Conservation (phyloP, 2,329 filamentous ascomycete species). For the Periconia sp. region DNA sequence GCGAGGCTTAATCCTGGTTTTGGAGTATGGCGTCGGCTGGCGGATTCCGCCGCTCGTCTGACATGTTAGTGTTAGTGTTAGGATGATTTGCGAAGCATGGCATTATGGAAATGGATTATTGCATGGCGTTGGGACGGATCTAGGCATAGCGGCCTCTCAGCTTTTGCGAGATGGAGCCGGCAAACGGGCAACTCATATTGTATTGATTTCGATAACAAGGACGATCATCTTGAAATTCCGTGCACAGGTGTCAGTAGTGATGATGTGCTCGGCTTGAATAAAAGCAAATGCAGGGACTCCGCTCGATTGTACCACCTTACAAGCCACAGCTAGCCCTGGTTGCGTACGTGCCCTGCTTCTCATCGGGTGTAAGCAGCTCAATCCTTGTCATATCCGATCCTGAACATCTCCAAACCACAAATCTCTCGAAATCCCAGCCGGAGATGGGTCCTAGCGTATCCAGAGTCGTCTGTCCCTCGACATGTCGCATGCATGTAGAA, state of each 20-base stretch:
- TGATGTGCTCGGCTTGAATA: constrained; percentile 7
- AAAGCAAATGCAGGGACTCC: constrained; percentile 8
- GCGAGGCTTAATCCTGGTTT: constrained; percentile 19
- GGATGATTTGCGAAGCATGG: constrained; percentile 5
- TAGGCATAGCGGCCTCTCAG: constrained; percentile 8
- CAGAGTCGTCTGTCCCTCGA: too few relatives aligned
- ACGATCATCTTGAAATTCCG: constrained; percentile 1
- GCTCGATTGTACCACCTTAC: too few relatives aligned
- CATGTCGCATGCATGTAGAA: too few relatives aligned
- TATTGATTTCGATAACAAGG: constrained; percentile 6
- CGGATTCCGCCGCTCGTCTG: constrained; percentile 9
- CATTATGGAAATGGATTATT: constrained; percentile 2
- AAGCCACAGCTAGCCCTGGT: too few relatives aligned
- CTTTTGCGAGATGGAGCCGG: too few relatives aligned
- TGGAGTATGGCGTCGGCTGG: constrained; percentile 30
- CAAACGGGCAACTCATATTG: too few relatives aligned
- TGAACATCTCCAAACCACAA: too few relatives aligned
- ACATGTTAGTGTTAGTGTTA: background rate
- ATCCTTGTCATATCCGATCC: too few relatives aligned
- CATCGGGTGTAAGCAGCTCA: too few relatives aligned
- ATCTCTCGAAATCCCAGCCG: too few relatives aligned
- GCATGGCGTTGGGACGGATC: constrained; percentile 17
- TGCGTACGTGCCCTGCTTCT: too few relatives aligned
- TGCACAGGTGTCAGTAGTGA: background rate
- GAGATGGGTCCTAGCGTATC: too few relatives aligned